Evolutionary conservation across 352 stramenopile genomes (phyloP).

Genomic region (Hyaloperonospora brassicae): DNA sequence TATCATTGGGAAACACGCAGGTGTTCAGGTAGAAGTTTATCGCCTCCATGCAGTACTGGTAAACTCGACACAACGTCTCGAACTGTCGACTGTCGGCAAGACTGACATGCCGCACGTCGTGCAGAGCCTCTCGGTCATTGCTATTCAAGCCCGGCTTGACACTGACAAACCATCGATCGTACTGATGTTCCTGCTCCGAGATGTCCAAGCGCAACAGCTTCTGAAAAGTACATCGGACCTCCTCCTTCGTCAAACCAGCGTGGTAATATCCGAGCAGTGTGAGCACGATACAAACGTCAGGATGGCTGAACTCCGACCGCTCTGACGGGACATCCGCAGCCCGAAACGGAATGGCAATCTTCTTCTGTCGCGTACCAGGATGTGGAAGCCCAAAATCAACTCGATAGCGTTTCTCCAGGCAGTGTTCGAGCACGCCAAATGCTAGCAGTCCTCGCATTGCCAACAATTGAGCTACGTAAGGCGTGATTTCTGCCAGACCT

Average conservation of each 20-base stretch:
- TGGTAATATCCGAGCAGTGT: conserved; percentile 86
- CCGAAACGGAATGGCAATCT: conserved; percentile 80
- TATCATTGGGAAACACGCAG: conserved; percentile 80
- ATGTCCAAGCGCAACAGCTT: conserved; percentile 53
- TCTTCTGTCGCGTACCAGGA: conserved; percentile 37
- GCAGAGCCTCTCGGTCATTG: conserved; percentile 27
- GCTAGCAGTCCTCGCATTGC: conserved; percentile 61
- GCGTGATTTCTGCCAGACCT: no score
- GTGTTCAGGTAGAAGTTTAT: conserved; percentile 86
- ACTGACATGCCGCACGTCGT: conserved; percentile 65
- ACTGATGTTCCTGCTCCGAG: conserved; percentile 55
- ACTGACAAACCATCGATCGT: conserved; percentile 55
- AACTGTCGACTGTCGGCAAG: conserved; percentile 63
- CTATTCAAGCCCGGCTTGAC: conserved; percentile 10
- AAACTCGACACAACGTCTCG: no score
- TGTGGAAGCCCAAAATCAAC: conserved; percentile 70
- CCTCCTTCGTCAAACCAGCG: conserved; percentile 37
- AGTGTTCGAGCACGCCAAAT: conserved; percentile 71
- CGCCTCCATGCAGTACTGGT: conserved; percentile 48
- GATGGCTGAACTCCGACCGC: conserved; percentile 84
- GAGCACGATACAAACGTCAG: conserved; percentile 73
- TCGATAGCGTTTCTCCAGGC: conserved; percentile 77
- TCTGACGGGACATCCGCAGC: conserved; percentile 76
- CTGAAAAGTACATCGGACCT: conserved; percentile 48
- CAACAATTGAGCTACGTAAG: no score